Conservation (phyloP, 2,329 filamentous ascomycete genomes). For the Fusarium scirpi region DNA sequence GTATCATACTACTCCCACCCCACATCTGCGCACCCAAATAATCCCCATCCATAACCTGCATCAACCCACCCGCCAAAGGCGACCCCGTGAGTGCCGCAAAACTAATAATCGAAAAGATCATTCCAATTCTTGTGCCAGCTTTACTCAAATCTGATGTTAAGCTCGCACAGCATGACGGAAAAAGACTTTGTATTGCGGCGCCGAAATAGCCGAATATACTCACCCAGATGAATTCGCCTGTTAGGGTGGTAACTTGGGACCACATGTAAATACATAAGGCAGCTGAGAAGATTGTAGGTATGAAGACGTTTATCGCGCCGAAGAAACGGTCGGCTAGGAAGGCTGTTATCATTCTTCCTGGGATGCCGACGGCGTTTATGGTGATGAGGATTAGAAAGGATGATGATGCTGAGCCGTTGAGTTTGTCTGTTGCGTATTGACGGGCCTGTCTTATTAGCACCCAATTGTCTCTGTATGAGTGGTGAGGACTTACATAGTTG, state of each 20-base stretch:
- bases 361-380: conserved; percentile 68
- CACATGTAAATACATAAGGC: conserved; percentile 63
- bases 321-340: conserved; percentile 66
- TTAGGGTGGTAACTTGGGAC: conserved; percentile 60
- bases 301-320: conserved; percentile 67
- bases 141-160: conserved; percentile 66
- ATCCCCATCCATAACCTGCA: conserved; percentile 56
- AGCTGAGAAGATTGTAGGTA: conserved; percentile 61
- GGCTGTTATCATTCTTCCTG: conserved; percentile 66
- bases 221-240: conserved; percentile 67
- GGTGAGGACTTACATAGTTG: conserved; percentile 54
- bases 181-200: conserved; percentile 73
- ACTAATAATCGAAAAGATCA: conserved; percentile 69
- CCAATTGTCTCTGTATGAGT: too few species aligned
- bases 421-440: conserved; percentile 55
- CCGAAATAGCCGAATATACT: conserved; percentile 73
- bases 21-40: conserved; percentile 66
- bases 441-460: conserved; percentile 49
- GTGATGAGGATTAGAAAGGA: conserved; percentile 70
- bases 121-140: conserved; percentile 68
- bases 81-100: conserved; percentile 66
- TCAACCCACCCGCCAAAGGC: conserved; percentile 66
- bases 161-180: conserved; percentile 64
- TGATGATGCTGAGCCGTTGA: conserved; percentile 60
- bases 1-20: conserved; percentile 58